Evolutionary conservation across 2,329 filamentous ascomycete genomes (phyloP).

Genomic region (Simplicillium aogashimaense): DNA sequence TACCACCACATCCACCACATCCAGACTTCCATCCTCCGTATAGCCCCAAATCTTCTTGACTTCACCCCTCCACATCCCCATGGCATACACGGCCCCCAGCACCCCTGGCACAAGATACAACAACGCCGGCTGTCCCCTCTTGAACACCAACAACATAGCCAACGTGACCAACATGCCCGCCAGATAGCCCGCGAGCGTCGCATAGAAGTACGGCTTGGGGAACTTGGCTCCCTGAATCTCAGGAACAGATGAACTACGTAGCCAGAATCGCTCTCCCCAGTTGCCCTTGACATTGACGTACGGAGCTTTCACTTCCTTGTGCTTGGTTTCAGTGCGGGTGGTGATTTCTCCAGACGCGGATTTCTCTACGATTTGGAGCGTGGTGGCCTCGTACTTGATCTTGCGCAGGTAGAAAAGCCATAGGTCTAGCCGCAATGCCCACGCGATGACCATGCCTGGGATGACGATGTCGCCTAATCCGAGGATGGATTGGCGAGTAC

Average conservation of each 20-base stretch:
- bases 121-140: slow-evolving; percentile 80
- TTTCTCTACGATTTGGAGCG: slow-evolving; percentile 22
- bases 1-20: slow-evolving; percentile 43
- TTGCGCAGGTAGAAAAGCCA: slow-evolving; percentile 71
- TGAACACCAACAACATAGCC: slow-evolving; percentile 64
- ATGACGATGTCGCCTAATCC: slow-evolving; percentile 91
- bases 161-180: slow-evolving; percentile 70
- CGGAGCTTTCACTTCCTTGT: slow-evolving; percentile 38
- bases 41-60: slow-evolving; percentile 69
- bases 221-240: slow-evolving; percentile 43
- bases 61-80: slow-evolving; percentile 62
- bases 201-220: slow-evolving; percentile 76
- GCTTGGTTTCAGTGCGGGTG: slow-evolving; percentile 26
- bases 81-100: slow-evolving; percentile 63
- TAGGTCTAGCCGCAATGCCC: slow-evolving; percentile 85
- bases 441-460: slow-evolving; percentile 79
- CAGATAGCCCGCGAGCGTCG: slow-evolving; percentile 66
- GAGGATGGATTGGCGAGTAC: slow-evolving; percentile 68
- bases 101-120: slow-evolving; percentile 89
- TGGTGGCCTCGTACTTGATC: slow-evolving; percentile 34
- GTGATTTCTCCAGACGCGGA: slow-evolving; percentile 20
- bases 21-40: slow-evolving; percentile 58
- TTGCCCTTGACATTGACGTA: slow-evolving; percentile 55
- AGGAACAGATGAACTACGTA: slow-evolving; percentile 21
- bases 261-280: slow-evolving; percentile 85